These are phyloP conservation scores for Populus tremula DNA, from an alignment of 345 rosid genomes.

Conservation along the genomic window DNA sequence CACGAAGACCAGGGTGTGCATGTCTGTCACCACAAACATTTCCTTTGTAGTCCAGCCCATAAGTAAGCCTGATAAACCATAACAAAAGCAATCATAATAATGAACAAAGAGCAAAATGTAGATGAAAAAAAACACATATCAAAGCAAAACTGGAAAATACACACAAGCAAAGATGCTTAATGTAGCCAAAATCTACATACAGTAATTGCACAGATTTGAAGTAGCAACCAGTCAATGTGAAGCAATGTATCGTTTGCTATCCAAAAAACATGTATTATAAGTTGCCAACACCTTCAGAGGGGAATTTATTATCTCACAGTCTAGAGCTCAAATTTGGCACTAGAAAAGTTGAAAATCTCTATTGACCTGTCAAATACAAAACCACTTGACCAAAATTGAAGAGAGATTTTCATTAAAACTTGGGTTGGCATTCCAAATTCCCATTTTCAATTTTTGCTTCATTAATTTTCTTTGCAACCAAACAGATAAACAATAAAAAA, in stretches of 20 bases:
- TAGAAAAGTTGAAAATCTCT: conserved; percentile 3
- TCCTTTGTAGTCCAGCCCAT: conserved; percentile 95
- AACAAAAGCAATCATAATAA: conserved; percentile 10
- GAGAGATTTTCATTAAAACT: background rate
- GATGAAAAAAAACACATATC: background rate
- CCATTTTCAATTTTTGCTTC: background rate
- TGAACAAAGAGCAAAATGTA: background rate
- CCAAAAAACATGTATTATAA: background rate
- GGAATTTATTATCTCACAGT: background rate
- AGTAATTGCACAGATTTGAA: background rate
- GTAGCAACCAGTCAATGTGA: background rate
- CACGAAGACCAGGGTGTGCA: conserved; percentile 63
- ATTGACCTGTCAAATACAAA: background rate
- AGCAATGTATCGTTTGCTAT: background rate
- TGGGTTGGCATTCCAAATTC: background rate
- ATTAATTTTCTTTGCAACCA: background rate
- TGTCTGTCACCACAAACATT: conserved; percentile 88
- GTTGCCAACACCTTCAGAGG: background rate
- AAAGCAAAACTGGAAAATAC: background rate
- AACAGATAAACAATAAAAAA: conserved; percentile 1
- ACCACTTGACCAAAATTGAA: too few relatives aligned
- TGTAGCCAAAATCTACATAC: background rate
- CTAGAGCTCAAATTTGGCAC: background rate
- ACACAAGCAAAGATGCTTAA: background rate
- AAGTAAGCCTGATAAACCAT: conserved; percentile 67